Evolutionary conservation across 2,329 filamentous ascomycete genomes (phyloP).

Genomic region (Alternaria viburni): DNA sequence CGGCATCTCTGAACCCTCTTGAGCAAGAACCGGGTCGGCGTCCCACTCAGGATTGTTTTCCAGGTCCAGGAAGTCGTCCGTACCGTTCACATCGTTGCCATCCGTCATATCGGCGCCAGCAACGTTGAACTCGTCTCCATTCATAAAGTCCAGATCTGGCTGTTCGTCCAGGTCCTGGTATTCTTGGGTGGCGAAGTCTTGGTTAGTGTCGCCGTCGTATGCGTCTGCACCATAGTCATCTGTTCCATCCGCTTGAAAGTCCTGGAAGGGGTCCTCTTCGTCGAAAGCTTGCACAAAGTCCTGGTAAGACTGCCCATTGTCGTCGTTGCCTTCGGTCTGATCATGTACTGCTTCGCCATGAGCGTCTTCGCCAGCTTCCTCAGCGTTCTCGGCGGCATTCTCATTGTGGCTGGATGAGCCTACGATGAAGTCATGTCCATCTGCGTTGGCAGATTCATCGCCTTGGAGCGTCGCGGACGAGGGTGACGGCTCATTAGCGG

Average conservation of each 20-base stretch:
- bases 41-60: slow-evolving; percentile 27
- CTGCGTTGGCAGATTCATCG: slow-evolving; percentile 30
- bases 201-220: slow-evolving; percentile 30
- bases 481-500: slow-evolving; percentile 25
- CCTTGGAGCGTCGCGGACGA: slow-evolving; percentile 45
- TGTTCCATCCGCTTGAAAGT: slow-evolving; percentile 19
- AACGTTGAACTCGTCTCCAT: slow-evolving; percentile 14
- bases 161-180: slow-evolving; percentile 24
- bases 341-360: slow-evolving; percentile 5
- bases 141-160: slow-evolving; percentile 17
- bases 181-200: slow-evolving; percentile 29
- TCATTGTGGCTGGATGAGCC: slow-evolving; percentile 3
- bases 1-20: slow-evolving; percentile 13
- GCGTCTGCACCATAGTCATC: slow-evolving; percentile 19
- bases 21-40: slow-evolving; percentile 16
- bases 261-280: slow-evolving; percentile 17
- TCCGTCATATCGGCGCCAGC: slow-evolving; percentile 11
- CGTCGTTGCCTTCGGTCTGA: slow-evolving; percentile 18
- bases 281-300: slow-evolving; percentile 22
- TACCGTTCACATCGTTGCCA: slow-evolving; percentile 16
- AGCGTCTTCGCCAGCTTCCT: slow-evolving; percentile 1
- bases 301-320: slow-evolving; percentile 22
- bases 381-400: slow-evolving; percentile 2
- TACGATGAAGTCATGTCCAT: slow-evolving; percentile 6
- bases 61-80: slow-evolving; percentile 28